Evolutionary conservation across 768 basidiomycete genomes (phyloP).

Genomic region (Mycena vulgaris): DNA sequence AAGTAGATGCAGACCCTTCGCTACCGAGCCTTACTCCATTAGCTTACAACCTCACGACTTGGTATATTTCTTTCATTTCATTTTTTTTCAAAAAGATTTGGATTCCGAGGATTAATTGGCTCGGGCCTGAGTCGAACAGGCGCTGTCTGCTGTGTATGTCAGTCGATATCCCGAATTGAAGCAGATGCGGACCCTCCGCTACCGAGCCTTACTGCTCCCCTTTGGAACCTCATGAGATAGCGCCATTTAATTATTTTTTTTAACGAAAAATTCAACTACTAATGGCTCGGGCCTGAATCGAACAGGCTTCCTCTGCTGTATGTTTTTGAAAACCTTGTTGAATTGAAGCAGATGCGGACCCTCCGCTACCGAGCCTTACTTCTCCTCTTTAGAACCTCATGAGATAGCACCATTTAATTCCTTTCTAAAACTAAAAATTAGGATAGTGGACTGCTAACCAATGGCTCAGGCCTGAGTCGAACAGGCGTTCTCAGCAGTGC

Average conservation of each 20-base stretch:
- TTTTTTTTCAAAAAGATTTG: background rate
- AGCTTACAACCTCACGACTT: background rate
- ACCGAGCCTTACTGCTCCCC: background rate
- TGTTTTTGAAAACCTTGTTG: background rate
- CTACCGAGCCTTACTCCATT: conserved; percentile 11
- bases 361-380: conserved; percentile 9
- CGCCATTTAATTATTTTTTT: no score
- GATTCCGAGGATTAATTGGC: background rate
- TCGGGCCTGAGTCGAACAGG: conserved; percentile 13
- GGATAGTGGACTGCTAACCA: no score
- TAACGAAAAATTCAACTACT: background rate
- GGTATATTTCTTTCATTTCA: no score
- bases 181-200: conserved; percentile 8
- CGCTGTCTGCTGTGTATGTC: background rate
- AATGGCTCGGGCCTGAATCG: conserved; percentile 4
- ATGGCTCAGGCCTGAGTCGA: conserved; percentile 11
- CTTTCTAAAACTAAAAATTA: background rate
- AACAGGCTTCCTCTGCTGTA: background rate
- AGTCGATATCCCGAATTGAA: background rate
- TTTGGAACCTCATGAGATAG: background rate
- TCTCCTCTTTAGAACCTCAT: background rate
- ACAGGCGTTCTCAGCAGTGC: background rate
- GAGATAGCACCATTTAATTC: no score
- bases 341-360: background rate
- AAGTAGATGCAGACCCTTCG: conserved; percentile 15